These are phyloP conservation scores for Acanthamoeba culbertsoni DNA, from an alignment of 208 protist species.

Conservation along the genomic window DNA sequence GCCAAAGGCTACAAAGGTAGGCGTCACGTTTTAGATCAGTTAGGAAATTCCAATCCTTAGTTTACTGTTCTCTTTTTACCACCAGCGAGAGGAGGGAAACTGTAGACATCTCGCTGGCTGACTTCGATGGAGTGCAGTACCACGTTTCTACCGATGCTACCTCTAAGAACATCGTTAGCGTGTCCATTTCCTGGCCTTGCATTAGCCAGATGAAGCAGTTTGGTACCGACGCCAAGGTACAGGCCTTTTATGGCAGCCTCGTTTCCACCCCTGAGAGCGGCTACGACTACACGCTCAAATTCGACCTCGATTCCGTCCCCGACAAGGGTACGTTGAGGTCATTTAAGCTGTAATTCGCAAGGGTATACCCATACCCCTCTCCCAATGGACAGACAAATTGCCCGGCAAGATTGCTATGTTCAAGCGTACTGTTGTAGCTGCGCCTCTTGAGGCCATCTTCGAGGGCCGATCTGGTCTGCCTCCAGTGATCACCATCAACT, in stretches of 20 bases:
- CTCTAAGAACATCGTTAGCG: conserved; percentile 28
- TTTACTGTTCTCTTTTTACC: not conserved
- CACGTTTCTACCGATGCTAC: conserved; percentile 55
- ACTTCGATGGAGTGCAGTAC: conserved; percentile 82
- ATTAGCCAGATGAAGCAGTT: conserved; percentile 59
- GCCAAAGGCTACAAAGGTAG: not conserved
- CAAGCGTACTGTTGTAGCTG: conserved; percentile 71
- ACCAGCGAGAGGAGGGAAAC: conserved; percentile 42
- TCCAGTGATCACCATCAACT: conserved; percentile 66
- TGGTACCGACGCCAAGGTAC: conserved; percentile 6
- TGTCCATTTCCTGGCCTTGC: conserved; percentile 68
- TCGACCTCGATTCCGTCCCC: conserved; percentile 33
- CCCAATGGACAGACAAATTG: not conserved
- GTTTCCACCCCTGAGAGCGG: conserved; percentile 57
- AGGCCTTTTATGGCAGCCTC: conserved; percentile 69
- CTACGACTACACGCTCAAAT: conserved; percentile 64
- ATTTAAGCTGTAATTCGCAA: too few relatives aligned
- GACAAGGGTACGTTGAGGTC: not conserved
- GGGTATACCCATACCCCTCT: too few relatives aligned
- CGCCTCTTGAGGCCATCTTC: conserved; percentile 46
- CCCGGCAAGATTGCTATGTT: conserved; percentile 63
- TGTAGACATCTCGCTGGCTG: conserved; percentile 69
- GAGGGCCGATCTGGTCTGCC: not conserved
- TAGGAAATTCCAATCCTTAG: not conserved
- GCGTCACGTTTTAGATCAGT: not conserved